Conservation (phyloP, 176 grass and related monocot species). For the Aegilops umbellulata region DNA sequence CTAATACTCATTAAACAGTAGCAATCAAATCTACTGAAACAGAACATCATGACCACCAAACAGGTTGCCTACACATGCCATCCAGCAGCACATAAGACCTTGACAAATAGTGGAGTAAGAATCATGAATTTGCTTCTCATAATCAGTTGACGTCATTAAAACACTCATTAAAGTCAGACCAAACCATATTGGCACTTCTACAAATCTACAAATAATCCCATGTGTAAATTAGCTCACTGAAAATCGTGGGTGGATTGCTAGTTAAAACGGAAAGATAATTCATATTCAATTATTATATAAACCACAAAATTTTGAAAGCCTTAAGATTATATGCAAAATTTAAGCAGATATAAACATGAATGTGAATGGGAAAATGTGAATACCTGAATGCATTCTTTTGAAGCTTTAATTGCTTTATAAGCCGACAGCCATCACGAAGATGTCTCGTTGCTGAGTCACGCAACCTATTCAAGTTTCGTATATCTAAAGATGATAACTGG, state of each 20-base stretch:
- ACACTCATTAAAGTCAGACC: background rate
- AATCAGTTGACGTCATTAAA: background rate
- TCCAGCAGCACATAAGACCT: background rate
- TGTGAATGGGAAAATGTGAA: background rate
- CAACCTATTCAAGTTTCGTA: conserved; percentile 56
- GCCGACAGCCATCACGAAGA: conserved; percentile 57
- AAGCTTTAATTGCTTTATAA: conserved; percentile 59
- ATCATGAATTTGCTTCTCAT: background rate
- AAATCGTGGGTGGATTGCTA: background rate
- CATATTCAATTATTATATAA: background rate
- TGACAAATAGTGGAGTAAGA: background rate
- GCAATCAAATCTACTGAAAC: background rate
- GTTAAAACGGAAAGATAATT: background rate
- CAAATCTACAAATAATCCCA: background rate
- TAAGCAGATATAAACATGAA: background rate
- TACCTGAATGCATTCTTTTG: conserved; percentile 68
- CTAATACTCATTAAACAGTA: conserved; percentile 5
- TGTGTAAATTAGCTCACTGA: background rate
- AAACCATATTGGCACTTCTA: conserved; percentile 4
- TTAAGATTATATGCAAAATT: background rate
- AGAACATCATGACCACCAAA: background rate
- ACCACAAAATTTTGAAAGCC: background rate
- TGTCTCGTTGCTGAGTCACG: conserved; percentile 45
- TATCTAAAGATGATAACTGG: conserved; percentile 53
- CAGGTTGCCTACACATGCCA: background rate